Percentiles rank a stretch among this genome's conserved stretches.
These are phyloP conservation scores for Dalbergia oliveri DNA, from an alignment of 306 rosid genomes.

Conservation along the genomic window DNA sequence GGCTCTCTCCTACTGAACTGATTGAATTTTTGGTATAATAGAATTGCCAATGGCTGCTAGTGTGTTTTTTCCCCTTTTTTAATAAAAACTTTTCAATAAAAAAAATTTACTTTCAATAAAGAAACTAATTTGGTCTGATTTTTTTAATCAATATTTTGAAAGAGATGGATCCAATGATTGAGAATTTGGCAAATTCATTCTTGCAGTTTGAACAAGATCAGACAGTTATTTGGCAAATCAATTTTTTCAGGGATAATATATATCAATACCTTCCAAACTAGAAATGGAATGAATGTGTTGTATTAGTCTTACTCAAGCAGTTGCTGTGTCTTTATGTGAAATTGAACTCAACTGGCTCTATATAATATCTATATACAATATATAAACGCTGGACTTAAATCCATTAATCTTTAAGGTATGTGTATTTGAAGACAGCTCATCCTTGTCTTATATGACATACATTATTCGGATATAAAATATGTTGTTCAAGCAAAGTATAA, in stretches of 20 bases:
- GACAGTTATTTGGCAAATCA: not conserved
- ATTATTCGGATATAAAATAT: slow-evolving; percentile 1
- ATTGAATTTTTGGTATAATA: not conserved
- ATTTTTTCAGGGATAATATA: slow-evolving; percentile 34
- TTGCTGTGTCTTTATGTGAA: not conserved
- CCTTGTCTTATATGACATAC: slow-evolving; percentile 12
- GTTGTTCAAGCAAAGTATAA: not conserved
- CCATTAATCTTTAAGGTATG: not conserved
- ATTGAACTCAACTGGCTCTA: not conserved
- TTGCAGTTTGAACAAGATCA: slow-evolving; percentile 30
- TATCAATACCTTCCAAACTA: not conserved
- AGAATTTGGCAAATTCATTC: slow-evolving; percentile 32
- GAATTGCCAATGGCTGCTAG: not conserved
- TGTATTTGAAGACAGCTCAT: not conserved
- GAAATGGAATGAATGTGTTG: not conserved
- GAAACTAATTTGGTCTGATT: not conserved
- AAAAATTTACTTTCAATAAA: not conserved
- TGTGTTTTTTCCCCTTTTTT: not conserved
- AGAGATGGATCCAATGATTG: slow-evolving; percentile 37
- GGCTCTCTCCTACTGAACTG: not conserved
- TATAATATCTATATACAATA: not conserved
- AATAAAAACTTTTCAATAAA: not conserved
- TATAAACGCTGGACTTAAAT: not conserved
- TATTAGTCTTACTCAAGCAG: not conserved
- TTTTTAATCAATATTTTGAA: not conserved